Evolutionary conservation across 495 filamentous ascomycete species (phyloP).

Genomic region (Penicillium ochrochloron): DNA sequence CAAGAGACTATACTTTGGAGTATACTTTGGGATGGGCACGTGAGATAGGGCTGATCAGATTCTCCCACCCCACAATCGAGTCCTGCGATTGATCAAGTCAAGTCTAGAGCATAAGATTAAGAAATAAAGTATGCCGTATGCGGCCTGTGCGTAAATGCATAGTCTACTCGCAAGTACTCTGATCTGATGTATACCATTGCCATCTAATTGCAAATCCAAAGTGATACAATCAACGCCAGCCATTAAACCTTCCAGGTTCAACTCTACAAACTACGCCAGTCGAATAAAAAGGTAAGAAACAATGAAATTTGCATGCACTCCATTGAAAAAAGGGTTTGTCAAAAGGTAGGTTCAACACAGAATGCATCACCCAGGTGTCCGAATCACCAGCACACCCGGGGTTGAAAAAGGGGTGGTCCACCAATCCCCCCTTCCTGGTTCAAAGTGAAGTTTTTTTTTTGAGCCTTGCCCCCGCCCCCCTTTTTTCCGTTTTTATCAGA

Average conservation of each 20-base stretch:
- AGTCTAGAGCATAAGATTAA: neutral
- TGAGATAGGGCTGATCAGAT: neutral
- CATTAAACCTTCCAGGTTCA: neutral
- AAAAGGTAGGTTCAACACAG: constrained; percentile 39
- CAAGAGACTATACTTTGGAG: too few relatives aligned
- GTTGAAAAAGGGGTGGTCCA: constrained; percentile 24
- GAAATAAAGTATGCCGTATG: neutral
- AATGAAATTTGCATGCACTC: constrained; percentile 40
- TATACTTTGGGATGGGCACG: neutral
- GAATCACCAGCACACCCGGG: constrained; percentile 28
- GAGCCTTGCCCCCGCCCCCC: constrained; percentile 14
- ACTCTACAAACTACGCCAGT: constrained; percentile 9
- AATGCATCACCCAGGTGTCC: constrained; percentile 30
- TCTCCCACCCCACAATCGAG: neutral
- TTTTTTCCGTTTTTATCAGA: constrained; percentile 30
- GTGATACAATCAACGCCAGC: neutral
- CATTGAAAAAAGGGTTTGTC: constrained; percentile 39
- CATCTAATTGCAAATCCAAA: neutral
- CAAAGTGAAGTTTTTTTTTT: constrained; percentile 22
- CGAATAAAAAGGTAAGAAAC: constrained; percentile 3
- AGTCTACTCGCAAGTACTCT: neutral
- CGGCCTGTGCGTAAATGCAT: neutral
- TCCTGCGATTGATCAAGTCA: neutral
- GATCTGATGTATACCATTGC: neutral
- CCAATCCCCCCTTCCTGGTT: constrained; percentile 25